Evolutionary conservation across 352 stramenopile species (phyloP), one percentile per base, ranked within the genome.

Genomic region (Pythium aquatile): DNA sequence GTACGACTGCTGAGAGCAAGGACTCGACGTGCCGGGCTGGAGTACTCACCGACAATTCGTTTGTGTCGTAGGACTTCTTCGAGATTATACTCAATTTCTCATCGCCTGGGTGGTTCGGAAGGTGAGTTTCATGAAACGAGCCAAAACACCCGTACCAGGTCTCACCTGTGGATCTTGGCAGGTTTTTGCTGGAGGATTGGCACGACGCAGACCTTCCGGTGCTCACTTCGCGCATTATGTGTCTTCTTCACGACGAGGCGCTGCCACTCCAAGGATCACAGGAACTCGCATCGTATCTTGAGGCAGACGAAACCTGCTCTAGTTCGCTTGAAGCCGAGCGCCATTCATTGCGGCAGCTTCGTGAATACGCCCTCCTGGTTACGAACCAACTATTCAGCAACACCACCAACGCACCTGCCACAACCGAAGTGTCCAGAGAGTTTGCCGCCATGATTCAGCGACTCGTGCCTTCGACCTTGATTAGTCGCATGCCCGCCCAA

Each of bases 71-170:
- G 77, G 73, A 80, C 40, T 55, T 63, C 9, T 79, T 76, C 51
- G 40, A 63, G 5, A 61, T 81, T 8, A 59, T 75, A 7, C 55
- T 17, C 17, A 61, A 66, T 14, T 55, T 76, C 3, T 80, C 75
- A 1, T 69, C 55, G 32, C 62, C 68, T 33, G 77, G 75, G 0
- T 85, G 77, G 77, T 49, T 85, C 33, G 59, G 46, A n/a, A 39
- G 57, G 68, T 74, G 29, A n/a, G 48, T 57, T 17, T 16, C 6
- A 16, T 42, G 13, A 52, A 24, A 24, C 20, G 20, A 24, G 20
- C 20, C 20, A 24, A 24, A 24, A 24, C 20, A 24, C 20, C 20
- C 20, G 20, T 24, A 24, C 20, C 32, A 35, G 33, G 2, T 29
- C 42, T 49, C 32, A 44, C 37, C 53, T 39, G 11, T 17, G 37